Evolutionary conservation across 352 stramenopile species (phyloP).

Genomic region (Phytophthora tubulina): DNA sequence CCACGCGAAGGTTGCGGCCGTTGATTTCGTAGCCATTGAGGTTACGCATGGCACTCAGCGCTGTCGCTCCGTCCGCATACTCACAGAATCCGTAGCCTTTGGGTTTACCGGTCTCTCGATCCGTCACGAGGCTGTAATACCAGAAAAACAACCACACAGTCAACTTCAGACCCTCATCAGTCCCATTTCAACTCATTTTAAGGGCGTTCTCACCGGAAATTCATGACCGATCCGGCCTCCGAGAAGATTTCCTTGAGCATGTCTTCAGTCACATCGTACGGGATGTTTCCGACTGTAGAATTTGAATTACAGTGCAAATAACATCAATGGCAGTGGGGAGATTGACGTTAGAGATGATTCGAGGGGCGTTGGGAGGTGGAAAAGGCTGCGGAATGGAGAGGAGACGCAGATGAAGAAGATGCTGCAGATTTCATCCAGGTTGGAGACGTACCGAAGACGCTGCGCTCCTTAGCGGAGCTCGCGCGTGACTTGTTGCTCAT

Average conservation of each 20-base stretch:
- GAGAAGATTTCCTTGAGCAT: constrained; percentile 91
- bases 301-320: constrained; percentile 23
- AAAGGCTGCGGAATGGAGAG: constrained; percentile 3
- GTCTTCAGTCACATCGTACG: constrained; percentile 90
- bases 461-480: constrained; percentile 84
- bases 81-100: constrained; percentile 91
- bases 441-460: constrained; percentile 78
- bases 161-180: not conserved
- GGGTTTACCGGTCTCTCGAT: constrained; percentile 85
- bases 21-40: constrained; percentile 89
- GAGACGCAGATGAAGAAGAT: constrained; percentile 19
- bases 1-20: constrained; percentile 83
- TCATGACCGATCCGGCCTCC: constrained; percentile 82
- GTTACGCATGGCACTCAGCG: constrained; percentile 87
- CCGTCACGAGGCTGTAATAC: constrained; percentile 72
- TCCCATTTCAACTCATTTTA: constrained; percentile 2
- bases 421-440: not conserved
- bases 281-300: constrained; percentile 85
- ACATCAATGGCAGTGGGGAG: constrained; percentile 17
- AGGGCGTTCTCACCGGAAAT: constrained; percentile 68
- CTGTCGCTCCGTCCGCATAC: constrained; percentile 86
- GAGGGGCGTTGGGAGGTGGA: not conserved
- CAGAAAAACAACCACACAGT: constrained; percentile 12
- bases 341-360: constrained; percentile 13
- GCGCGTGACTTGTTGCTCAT: constrained; percentile 64